Conservation (phyloP, 192 early-diverging fungal genomes). For the Umbelopsis sp. region DNA sequence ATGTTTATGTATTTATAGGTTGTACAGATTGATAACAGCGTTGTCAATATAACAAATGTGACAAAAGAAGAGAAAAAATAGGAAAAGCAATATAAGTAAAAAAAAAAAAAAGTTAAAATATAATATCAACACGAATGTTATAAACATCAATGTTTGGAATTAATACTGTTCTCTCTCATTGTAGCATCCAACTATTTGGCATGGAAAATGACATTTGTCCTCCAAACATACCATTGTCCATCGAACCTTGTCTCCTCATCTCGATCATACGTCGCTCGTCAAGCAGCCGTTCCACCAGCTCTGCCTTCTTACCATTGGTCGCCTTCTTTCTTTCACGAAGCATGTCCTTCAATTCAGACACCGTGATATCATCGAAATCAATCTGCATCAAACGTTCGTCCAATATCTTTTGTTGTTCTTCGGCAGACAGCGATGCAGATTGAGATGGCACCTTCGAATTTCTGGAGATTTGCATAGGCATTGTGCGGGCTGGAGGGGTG, state of each 20-base stretch:
- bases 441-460: neutral
- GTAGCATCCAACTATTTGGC: neutral
- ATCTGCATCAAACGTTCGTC: constrained; percentile 2
- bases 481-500: neutral
- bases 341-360: constrained; percentile 10
- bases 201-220: constrained; percentile 9
- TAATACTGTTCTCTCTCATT: neutral
- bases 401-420: constrained; percentile 10
- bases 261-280: constrained; percentile 12
- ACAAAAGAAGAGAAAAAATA: neutral
- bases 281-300: neutral
- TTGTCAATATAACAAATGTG: neutral
- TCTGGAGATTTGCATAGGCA: constrained; percentile 12
- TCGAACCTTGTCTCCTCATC: neutral
- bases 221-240: neutral
- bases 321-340: constrained; percentile 18
- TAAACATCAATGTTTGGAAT: no score
- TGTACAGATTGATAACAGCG: neutral
- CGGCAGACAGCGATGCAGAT: neutral
- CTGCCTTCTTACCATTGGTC: constrained; percentile 11
- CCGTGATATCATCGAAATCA: constrained; percentile 11
- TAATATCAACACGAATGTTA: neutral
- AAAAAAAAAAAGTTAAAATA: no score
- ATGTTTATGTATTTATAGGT: neutral
- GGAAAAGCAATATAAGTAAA: neutral